Base-by-base conservation (phyloP, 305 asterid genomes). In the Fraxinus xanthoxyloides region DNA sequence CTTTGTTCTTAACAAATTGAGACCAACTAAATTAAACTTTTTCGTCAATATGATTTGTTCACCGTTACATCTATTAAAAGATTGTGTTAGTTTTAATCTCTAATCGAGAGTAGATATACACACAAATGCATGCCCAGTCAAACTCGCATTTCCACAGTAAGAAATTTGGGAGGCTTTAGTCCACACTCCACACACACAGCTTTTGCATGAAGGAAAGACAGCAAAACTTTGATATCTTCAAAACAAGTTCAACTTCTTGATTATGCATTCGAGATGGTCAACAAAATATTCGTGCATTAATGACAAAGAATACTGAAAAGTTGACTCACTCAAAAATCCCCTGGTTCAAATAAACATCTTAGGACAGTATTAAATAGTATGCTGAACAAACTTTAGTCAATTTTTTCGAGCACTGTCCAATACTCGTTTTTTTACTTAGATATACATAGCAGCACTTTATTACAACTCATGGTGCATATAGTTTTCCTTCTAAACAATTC, bases 141-240 rank as follows among this genome's bases (percentile, higher is more conserved):
- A 54, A 54, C 65, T 54, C 26, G 38, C 38, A 34, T 34, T 34
- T 34, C 38, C 38, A 34, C 38, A 34, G 7, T 54, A 54, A 54
- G 65, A 54, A 54, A 54, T n/a, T 54, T 54, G 65, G 65, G 65
- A n/a, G 10, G 65, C 8, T 51, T 51, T 54, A 54, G 65, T 54
- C 65, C 65, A n/a, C 65, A 48, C 65, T 34, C 38, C 38, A 34
- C 38, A 4, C 59, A n/a, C 65, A 54, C 65, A n/a, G 80, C 86
- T 77, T 77, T 77, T 21, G 32, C 69, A 77, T 30, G 24, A 85
- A 85, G 86, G 63, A 23, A 86, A 77, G 83, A 83, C 86, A 83
- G 86, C 86, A 74, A 86, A 77, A 23, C 67, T 48, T 80, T 77
- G 83, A 75, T 77, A 73, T 74, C 72, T 73, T 26, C 83, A n/a